Base-by-base conservation (phyloP, 2,329 filamentous ascomycete genomes). In the Botrytis deweyae region DNA sequence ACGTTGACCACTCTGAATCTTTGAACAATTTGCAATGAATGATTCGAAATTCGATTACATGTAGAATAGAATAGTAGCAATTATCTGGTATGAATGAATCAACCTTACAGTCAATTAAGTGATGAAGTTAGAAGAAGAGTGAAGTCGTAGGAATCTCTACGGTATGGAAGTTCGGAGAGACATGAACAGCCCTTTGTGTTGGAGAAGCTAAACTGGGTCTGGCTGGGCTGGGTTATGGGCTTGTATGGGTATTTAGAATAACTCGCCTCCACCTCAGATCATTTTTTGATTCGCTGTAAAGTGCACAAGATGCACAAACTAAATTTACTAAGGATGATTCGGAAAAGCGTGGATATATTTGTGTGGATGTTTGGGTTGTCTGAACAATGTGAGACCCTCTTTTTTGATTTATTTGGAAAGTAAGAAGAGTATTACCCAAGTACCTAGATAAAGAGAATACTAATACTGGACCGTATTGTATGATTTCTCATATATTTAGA, bases 121-220 rank as follows among this genome's bases (percentile, higher is more conserved):
- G 59, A 66, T 72, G 46, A 67, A 59, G 61, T 67, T 67, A 33
- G 61, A 72, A 62, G 68, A 70, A 68, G 66, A 68, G 36, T 55
- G 33, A 55, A 55, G 44, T 10, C 14, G 65, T 38, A 68, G 46
- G 38, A 36, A 66, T 67, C 64, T 49, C 33, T 67, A 52, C 46
- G 64, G 64, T 52, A 52, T 55, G 65, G 46, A 55, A 55, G 65
- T 55, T 68, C 65, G 65, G 66, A 68, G 65, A 67, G 65, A 67
- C 46, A 67, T 55, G 46, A 67, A 55, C 49, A 58, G 66, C 49
- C 66, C 66, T 68, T 68, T 68, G 66, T 68, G 65, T 68, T 68
- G 65, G 65, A 62, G 55, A 70, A 44, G 40, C 46, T 55, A 52
- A 59, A 70, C 67, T 70, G 52, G 65, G 67, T 61, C 67, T 65